A percentile compares a stretch with the other conserved stretches of the same genome.
Evolutionary conservation across 78 protist genomes (phyloP).

Genomic region (Isochrysis galbana): DNA sequence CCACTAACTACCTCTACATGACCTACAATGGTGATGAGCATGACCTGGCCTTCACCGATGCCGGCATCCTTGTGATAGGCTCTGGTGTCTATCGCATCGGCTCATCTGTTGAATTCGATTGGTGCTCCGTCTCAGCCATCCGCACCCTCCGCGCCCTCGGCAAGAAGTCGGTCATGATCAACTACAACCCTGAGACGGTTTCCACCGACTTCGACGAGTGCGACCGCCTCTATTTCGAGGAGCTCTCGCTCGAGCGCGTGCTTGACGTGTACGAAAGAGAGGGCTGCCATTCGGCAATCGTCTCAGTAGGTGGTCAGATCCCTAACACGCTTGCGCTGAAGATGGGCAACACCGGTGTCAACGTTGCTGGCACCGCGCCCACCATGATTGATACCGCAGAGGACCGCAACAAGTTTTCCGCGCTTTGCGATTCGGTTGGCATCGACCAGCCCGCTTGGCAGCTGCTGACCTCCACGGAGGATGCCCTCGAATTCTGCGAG

Average conservation of each 20-base stretch:
- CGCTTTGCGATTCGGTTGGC: conserved; percentile 46
- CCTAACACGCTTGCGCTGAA: conserved; percentile 73
- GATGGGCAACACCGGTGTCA: not conserved
- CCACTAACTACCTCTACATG: conserved; percentile 92
- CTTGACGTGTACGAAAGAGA: conserved; percentile 79
- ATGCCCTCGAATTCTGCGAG: conserved; percentile 81
- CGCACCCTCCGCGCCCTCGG: conserved; percentile 84
- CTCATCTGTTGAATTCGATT: conserved; percentile 76
- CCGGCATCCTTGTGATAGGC: conserved; percentile 64
- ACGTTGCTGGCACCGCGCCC: conserved; percentile 13
- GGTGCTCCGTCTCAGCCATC: conserved; percentile 57
- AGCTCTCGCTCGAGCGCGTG: conserved; percentile 89
- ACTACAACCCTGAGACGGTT: conserved; percentile 98
- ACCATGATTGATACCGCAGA: conserved; percentile 92
- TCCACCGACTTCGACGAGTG: conserved; percentile 96
- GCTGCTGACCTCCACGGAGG: conserved; percentile 66
- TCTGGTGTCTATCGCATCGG: conserved; percentile 95
- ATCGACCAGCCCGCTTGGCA: conserved; percentile 94
- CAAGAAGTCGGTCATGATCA: conserved; percentile 87
- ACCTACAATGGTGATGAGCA: conserved; percentile 84
- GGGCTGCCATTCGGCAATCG: conserved; percentile 68
- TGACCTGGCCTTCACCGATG: conserved; percentile 61
- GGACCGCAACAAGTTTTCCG: conserved; percentile 81
- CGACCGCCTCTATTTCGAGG: conserved; percentile 75
- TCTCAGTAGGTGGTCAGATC: conserved; percentile 65